Conservation (phyloP, 2,329 filamentous ascomycete species). For the Monosporascus cannonballus region DNA sequence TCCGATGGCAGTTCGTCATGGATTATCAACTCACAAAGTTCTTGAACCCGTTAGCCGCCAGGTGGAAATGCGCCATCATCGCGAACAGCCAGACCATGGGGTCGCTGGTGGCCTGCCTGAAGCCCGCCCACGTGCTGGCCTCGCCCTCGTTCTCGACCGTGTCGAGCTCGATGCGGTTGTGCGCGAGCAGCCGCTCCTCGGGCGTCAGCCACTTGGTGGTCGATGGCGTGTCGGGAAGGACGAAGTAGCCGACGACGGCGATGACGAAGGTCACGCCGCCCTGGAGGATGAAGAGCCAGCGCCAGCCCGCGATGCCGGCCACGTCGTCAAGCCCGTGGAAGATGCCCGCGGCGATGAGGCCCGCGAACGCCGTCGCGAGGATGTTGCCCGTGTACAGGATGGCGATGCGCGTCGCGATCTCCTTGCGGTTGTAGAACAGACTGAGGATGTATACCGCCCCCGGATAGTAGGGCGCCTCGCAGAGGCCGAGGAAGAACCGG, state of each 20-base stretch:
- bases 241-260: slow-evolving; percentile 18
- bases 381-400: slow-evolving; percentile 35
- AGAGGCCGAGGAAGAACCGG: slow-evolving; percentile 35
- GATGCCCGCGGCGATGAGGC: slow-evolving; percentile 33
- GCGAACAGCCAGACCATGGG: slow-evolving; percentile 38
- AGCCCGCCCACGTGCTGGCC: slow-evolving; percentile 31
- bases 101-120: slow-evolving; percentile 34
- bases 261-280: slow-evolving; percentile 13
- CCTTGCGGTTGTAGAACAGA: slow-evolving; percentile 45
- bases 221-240: slow-evolving; percentile 32
- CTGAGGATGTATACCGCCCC: slow-evolving; percentile 43
- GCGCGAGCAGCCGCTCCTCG: slow-evolving; percentile 36
- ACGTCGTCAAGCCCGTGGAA: slow-evolving; percentile 28
- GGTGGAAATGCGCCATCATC: slow-evolving; percentile 41
- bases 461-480: slow-evolving; percentile 43
- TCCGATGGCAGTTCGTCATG: not conserved
- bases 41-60: slow-evolving; percentile 11
- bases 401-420: slow-evolving; percentile 23
- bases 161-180: slow-evolving; percentile 28
- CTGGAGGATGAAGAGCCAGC: slow-evolving; percentile 24
- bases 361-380: slow-evolving; percentile 30
- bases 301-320: slow-evolving; percentile 30
- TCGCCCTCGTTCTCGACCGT: slow-evolving; percentile 26
- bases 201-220: slow-evolving; percentile 37
- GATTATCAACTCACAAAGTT: not conserved